Evolutionary conservation across 2,329 filamentous ascomycete genomes (phyloP).

Genomic region (Aspergillus transmontanensis): DNA sequence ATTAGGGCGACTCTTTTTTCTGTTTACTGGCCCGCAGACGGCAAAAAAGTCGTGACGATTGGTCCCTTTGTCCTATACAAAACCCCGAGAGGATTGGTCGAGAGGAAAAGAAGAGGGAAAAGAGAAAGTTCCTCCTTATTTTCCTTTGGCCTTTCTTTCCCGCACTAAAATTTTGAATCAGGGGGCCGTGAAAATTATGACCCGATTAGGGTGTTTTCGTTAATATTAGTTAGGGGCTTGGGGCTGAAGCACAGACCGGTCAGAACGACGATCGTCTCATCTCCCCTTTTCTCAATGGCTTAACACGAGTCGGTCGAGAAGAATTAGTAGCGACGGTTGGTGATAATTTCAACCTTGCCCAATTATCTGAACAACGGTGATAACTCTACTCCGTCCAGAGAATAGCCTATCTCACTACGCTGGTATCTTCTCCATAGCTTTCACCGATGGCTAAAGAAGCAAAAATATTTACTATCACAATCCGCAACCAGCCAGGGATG

Average conservation of each 20-base stretch:
- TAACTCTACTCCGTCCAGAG: background rate
- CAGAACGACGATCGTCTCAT: background rate
- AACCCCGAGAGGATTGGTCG: background rate
- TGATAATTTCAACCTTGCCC: background rate
- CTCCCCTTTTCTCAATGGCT: conserved; percentile 3
- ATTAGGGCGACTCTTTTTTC: background rate
- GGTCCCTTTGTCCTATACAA: background rate
- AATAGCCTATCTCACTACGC: background rate
- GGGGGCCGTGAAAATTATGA: background rate
- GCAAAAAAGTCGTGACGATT: background rate
- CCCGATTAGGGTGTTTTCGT: conserved; percentile 1
- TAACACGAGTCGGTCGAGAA: background rate
- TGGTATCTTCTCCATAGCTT: background rate
- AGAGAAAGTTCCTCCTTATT: background rate
- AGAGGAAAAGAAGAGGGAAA: background rate
- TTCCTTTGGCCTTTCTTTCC: background rate
- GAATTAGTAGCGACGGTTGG: background rate
- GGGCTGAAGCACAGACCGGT: conserved; percentile 1
- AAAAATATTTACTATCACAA: background rate
- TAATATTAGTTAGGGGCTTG: conserved; percentile 5
- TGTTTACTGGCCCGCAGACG: background rate
- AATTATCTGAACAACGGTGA: background rate
- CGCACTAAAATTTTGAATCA: conserved; percentile 2
- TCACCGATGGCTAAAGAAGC: background rate
- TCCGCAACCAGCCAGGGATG: background rate